phyloP scores from a whole-genome alignment of 2,329 filamentous ascomycete genomes.

The Massarina eburnea region DNA sequence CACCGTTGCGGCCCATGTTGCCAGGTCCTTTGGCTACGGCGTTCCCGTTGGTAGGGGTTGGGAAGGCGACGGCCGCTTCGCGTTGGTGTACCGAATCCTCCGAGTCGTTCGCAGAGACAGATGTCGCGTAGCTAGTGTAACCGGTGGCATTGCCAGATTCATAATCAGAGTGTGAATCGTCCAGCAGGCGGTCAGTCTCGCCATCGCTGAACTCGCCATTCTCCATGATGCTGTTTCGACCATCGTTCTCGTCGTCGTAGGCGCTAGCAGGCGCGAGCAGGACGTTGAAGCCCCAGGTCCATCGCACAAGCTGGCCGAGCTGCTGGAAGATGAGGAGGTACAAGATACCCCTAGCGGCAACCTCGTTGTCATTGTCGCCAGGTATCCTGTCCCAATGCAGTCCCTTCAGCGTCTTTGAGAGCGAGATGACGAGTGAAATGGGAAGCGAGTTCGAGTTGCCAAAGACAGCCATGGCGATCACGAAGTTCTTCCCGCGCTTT shows the following conservation, averaged over 20 bases:
- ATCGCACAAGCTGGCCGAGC: slow-evolving; percentile 88
- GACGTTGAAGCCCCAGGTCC: slow-evolving; percentile 98
- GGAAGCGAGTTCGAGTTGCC: slow-evolving; percentile 98
- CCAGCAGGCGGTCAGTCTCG: slow-evolving; percentile 43
- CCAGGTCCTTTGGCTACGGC: slow-evolving; percentile 42
- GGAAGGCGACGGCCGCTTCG: slow-evolving; percentile 35
- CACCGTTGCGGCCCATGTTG: slow-evolving; percentile 39
- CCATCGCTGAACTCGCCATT: slow-evolving; percentile 59
- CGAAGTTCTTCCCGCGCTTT: slow-evolving; percentile 87
- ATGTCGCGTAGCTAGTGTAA: slow-evolving; percentile 35
- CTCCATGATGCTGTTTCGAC: slow-evolving; percentile 44
- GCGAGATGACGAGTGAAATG: slow-evolving; percentile 90
- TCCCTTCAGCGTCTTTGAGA: slow-evolving; percentile 88
- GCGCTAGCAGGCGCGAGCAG: slow-evolving; percentile 81
- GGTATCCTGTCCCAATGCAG: slow-evolving; percentile 92
- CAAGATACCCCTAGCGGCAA: slow-evolving; percentile 88
- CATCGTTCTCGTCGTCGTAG: slow-evolving; percentile 64
- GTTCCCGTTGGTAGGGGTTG: slow-evolving; percentile 54
- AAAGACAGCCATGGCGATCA: slow-evolving; percentile 96
- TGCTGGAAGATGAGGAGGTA: slow-evolving; percentile 98
- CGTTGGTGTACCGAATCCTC: slow-evolving; percentile 32
- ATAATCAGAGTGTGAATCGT: slow-evolving; percentile 49
- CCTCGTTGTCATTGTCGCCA: slow-evolving; percentile 92
- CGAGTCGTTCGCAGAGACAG: slow-evolving; percentile 31
- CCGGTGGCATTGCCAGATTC: slow-evolving; percentile 50